Percentiles rank a stretch among this genome's conserved stretches.
Conservation (phyloP, 805 yeast species). For the Osmozyma mogii region DNA sequence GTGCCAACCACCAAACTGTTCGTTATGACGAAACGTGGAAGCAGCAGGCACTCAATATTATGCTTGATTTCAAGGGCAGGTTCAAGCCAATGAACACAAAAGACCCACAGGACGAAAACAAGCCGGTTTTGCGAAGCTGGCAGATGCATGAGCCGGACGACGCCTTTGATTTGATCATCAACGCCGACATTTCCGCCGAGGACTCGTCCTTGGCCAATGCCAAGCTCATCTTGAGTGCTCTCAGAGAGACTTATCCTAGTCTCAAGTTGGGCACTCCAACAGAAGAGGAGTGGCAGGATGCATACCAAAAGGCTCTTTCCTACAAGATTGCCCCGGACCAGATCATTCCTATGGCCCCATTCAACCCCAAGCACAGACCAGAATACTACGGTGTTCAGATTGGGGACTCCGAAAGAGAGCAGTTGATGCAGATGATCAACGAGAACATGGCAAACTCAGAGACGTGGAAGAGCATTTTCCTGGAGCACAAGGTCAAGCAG, state of each 20-base stretch:
- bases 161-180: conserved; percentile 56
- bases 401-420: too few species aligned
- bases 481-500: conserved; percentile 44
- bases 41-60: conserved; percentile 52
- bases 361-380: too few species aligned
- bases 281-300: conserved; percentile 31
- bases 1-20: conserved; percentile 88
- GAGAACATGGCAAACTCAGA: too few species aligned
- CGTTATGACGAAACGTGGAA: too few species aligned
- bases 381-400: too few species aligned
- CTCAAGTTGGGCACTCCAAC: conserved; percentile 21
- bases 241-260: conserved; percentile 12
- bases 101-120: too few species aligned
- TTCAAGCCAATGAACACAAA: conserved; percentile 50
- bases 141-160: conserved; percentile 48
- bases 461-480: too few species aligned
- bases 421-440: too few species aligned
- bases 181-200: conserved; percentile 23
- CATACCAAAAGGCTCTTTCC: conserved; percentile 44
- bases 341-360: too few species aligned
- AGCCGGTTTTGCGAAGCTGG: too few species aligned
- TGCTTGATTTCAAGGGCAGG: conserved; percentile 66
- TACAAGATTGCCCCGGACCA: conserved; percentile 53
- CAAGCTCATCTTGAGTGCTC: conserved; percentile 6
- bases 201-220: conserved; percentile 9